Base-by-base conservation (phyloP, 176 grass and related monocot genomes). In the Chloris gayana region DNA sequence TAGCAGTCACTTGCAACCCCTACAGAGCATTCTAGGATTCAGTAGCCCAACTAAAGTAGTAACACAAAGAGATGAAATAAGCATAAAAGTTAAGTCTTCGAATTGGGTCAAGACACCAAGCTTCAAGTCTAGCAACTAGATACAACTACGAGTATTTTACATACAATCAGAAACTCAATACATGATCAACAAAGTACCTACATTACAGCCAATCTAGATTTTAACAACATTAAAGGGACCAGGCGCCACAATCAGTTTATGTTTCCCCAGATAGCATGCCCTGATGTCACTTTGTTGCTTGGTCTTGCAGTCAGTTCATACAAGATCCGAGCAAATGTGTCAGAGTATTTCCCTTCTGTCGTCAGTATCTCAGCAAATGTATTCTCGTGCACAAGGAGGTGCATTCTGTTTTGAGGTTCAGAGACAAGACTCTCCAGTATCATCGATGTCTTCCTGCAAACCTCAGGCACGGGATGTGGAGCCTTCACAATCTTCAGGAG, bases 241-340 rank as follows among this genome's bases (percentile, higher is more conserved):
- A 13, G 67, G 9, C 47, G 18, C 12, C 14, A 60, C 24, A n/a
- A 78, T 89, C 83, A 93, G 84, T 75, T 98, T 81, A 98, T 91
- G 87, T 93, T 95, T 46, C 96, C 96, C 96, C 96, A 98, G 51
- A 98, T 91, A 46, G 87, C 96, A 31, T 94, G 85, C 14, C 90
- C 90, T 3, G 92, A 85, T 17, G 90, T 76, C 80, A 73, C 80
- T 69, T 98, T 98, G 81, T 83, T 95, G 78, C 89, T 95, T 6
- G 96, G 90, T 35, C 88, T 95, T 9, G 96, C 92, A 34, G 96
- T 98, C 29, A 98, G 38, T 58, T 98, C 96, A 24, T 91, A 93
- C 10, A 98, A 47, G 62, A 98, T 98, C 37, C 96, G 85, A 24
- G 92, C 96, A 74, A 98, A 98, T n/a, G 90, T 98, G 75, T 98